These are phyloP conservation scores for Pythium brachiatum DNA, from an alignment of 352 stramenopile species.

Conservation along the genomic window DNA sequence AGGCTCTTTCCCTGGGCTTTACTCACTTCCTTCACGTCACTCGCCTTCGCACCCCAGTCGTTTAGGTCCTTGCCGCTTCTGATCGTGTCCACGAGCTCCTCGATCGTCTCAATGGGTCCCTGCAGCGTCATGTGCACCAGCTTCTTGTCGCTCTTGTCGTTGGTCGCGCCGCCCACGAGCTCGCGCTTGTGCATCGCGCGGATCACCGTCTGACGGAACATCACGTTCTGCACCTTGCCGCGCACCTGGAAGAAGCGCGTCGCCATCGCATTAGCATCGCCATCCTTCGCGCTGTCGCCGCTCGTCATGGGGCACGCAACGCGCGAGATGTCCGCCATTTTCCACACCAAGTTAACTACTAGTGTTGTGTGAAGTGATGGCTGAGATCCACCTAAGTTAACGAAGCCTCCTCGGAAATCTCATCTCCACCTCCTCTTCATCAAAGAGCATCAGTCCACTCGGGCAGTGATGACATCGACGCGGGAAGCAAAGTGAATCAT, in stretches of 20 bases:
- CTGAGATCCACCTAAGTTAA: background rate
- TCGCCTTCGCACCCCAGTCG: slow-evolving; percentile 58
- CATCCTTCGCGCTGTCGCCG: background rate
- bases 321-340: background rate
- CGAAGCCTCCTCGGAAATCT: background rate
- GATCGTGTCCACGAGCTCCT: slow-evolving; percentile 49
- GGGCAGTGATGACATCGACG: background rate
- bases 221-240: slow-evolving; percentile 77
- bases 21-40: slow-evolving; percentile 45
- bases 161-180: slow-evolving; percentile 59
- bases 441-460: background rate
- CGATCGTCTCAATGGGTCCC: slow-evolving; percentile 36
- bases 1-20: slow-evolving; percentile 31
- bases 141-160: slow-evolving; percentile 52
- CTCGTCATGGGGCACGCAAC: background rate
- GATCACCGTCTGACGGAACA: slow-evolving; percentile 83
- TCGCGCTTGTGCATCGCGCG: slow-evolving; percentile 69
- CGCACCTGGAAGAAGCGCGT: slow-evolving; percentile 55
- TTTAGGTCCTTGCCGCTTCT: slow-evolving; percentile 51
- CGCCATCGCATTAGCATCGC: background rate
- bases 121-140: slow-evolving; percentile 64
- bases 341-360: background rate
- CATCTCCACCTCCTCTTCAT: too few species aligned
- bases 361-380: too few species aligned
- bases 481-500: slow-evolving; percentile 10